Evolutionary conservation across 345 rosid species (phyloP).

Genomic region (Excoecaria agallocha): DNA sequence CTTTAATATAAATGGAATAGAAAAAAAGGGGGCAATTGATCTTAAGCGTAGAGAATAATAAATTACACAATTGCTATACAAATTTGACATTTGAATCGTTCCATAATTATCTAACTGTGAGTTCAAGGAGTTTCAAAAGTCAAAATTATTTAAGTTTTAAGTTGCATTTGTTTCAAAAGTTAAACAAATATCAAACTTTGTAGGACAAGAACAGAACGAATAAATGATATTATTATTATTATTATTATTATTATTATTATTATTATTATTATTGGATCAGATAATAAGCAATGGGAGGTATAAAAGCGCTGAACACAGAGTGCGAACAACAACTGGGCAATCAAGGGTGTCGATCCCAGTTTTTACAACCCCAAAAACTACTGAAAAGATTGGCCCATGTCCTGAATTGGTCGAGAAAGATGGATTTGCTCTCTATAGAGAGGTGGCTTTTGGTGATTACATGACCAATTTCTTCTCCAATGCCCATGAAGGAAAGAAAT

Average conservation of each 20-base stretch:
- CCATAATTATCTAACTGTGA: too few relatives aligned
- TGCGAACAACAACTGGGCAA: slow-evolving; percentile 38
- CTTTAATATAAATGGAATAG: too few relatives aligned
- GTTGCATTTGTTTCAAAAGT: too few relatives aligned
- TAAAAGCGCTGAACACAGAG: slow-evolving; percentile 58
- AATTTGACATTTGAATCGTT: too few relatives aligned
- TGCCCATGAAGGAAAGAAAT: slow-evolving; percentile 51
- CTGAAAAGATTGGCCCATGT: slow-evolving; percentile 42
- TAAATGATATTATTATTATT: neutral
- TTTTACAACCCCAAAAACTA: slow-evolving; percentile 41
- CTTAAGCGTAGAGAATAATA: too few relatives aligned
- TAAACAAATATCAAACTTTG: too few relatives aligned
- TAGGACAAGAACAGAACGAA: too few relatives aligned
- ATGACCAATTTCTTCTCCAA: slow-evolving; percentile 50
- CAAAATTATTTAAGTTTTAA: too few relatives aligned
- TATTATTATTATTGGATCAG: slow-evolving; percentile 11
- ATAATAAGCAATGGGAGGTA: slow-evolving; percentile 60
- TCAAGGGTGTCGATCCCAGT: slow-evolving; percentile 59
- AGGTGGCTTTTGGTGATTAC: slow-evolving; percentile 46
- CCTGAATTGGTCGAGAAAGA: slow-evolving; percentile 40
- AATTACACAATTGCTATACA: too few relatives aligned
- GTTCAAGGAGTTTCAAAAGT: too few relatives aligned
- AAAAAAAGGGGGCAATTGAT: too few relatives aligned
- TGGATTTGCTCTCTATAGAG: slow-evolving; percentile 42
- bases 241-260: neutral